Base-by-base conservation (phyloP, 495 filamentous ascomycete species). In the Pyrenopolyporus hunteri region DNA sequence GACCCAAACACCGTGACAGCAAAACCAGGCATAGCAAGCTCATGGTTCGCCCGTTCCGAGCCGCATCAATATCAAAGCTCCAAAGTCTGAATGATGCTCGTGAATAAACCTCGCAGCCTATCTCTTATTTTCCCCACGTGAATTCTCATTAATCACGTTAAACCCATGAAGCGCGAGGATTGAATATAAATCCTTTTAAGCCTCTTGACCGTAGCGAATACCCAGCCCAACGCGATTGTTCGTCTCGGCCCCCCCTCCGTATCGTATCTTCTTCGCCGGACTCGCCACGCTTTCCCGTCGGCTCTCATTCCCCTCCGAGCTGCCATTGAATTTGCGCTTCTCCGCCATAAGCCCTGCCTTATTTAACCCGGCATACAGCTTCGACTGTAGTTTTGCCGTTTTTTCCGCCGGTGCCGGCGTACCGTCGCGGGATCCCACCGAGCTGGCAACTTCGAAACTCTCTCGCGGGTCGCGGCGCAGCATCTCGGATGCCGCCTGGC, bases 291-390 rank as follows among this genome's bases (percentile, higher is more conserved):
- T 32, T 33, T 75, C 76, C 17, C 67, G 71, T 26, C 66, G 40
- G 33, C 19, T 29, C 7, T 71, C 73, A 4, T 74, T 74, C 29
- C 70, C 66, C 20, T 72, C 70, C 23, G 70, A 72, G 16, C 80
- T 77, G 57, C 74, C 77, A 62, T 72, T 80, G 48, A 79, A 80
- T 70, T 85, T 86, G 42, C 87, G 81, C 78, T 90, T 90, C 48
- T 77, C 80, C 17, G 57, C 60, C 32, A 50, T 58, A 11, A 73
- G 53, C 19, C 74, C 72, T n/a, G 79, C 71, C 72, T 89, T 89
- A 57, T 80, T 83, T 35, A 89, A 75, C 13, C 85, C 82, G 0
- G 85, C 85, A 68, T 87, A 88, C n/a, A 91, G 69, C 70, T 87
- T 90, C 11, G 82, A 82, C 62, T 90, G 88, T 7, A 85, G 76